Evolutionary conservation across 805 yeast genomes (phyloP), one percentile per base, ranked within the genome.

Genomic region (Candida montana): DNA sequence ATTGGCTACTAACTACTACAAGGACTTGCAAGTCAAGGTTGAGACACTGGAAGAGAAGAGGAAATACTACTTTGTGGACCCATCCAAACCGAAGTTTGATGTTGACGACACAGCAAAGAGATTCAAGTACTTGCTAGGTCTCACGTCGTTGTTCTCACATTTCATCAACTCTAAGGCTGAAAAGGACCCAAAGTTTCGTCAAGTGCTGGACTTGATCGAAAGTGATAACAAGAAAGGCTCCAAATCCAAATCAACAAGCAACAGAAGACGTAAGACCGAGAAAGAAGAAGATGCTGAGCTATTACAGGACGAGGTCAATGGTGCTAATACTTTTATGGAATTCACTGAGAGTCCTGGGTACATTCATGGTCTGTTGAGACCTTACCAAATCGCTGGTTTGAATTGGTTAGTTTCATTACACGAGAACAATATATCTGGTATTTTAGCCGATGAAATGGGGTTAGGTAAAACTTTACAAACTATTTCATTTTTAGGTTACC

Each of bases 381-480:
- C 83, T 3, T 84, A 84, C 57, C 95, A 84, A 62, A 71, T 84
- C 47, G 89, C 81, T 59, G 95, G 93, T 47, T 65, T 84, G 46
- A 84, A 84, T 58, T 84, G 95, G 95, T 63, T 84, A 51, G 74
- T 83, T 12, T 71, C 83, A 1, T 62, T 84, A 45, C 76, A 80
- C 52, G 82, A 78, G 48, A 82, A 81, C 62, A 75, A 77, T 45
- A 64, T 84, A 35, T 75, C 84, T 1, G 93, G 93, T 45, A 83
- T 84, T 19, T 67, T 84, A 44, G 93, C 93, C 1, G 93, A 84
- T 62, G 93, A 84, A 63, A 84, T 84, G 93, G 93, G 93, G 2
- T 63, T 84, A 47, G 93, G 93, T 51, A 84, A 84, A 58, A 84
- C 93, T 4, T 64, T 84, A 44, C 93, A 84, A 59, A 84, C 91